These are phyloP conservation scores for Phylloporus sp. DNA, from an alignment of 768 basidiomycete species.

Conservation along the genomic window DNA sequence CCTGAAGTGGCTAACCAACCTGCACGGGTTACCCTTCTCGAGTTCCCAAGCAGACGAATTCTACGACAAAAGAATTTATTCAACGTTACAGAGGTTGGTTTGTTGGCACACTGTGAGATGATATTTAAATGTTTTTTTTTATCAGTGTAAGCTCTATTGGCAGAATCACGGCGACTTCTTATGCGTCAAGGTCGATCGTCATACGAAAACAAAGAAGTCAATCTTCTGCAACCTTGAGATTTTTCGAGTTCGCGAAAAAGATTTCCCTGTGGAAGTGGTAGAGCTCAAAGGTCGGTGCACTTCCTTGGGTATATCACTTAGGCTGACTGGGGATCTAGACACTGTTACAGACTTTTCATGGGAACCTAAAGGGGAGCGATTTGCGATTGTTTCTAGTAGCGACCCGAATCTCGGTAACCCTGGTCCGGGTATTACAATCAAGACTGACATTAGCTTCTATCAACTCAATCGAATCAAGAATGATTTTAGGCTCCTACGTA, in stretches of 20 bases:
- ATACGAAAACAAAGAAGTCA: conserved; percentile 98
- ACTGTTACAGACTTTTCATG: conserved; percentile 95
- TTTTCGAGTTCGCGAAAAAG: conserved; percentile 95
- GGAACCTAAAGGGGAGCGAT: conserved; percentile 97
- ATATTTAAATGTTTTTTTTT: conserved; percentile 9
- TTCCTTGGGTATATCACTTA: neutral
- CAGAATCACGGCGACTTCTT: conserved; percentile 98
- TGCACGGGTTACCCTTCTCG: conserved; percentile 90
- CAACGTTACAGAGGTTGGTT: conserved; percentile 89
- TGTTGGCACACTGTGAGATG: conserved; percentile 1
- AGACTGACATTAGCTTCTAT: conserved; percentile 96
- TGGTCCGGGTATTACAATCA: conserved; percentile 88
- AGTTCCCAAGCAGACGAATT: conserved; percentile 79
- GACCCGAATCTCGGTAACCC: conserved; percentile 92
- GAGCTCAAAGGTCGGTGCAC: conserved; percentile 80
- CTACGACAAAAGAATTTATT: conserved; percentile 95
- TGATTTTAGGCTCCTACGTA: conserved; percentile 89
- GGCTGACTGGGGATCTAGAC: conserved; percentile 46
- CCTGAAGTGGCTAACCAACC: conserved; percentile 97
- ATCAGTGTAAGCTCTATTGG: conserved; percentile 94
- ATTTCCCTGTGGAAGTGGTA: conserved; percentile 95
- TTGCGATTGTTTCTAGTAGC: conserved; percentile 90
- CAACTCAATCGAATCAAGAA: conserved; percentile 90
- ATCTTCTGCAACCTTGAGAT: conserved; percentile 98
- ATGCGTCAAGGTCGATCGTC: conserved; percentile 98